Evolutionary conservation across 495 filamentous ascomycete species (phyloP).

Genomic region (Penicillium longicatenatum): DNA sequence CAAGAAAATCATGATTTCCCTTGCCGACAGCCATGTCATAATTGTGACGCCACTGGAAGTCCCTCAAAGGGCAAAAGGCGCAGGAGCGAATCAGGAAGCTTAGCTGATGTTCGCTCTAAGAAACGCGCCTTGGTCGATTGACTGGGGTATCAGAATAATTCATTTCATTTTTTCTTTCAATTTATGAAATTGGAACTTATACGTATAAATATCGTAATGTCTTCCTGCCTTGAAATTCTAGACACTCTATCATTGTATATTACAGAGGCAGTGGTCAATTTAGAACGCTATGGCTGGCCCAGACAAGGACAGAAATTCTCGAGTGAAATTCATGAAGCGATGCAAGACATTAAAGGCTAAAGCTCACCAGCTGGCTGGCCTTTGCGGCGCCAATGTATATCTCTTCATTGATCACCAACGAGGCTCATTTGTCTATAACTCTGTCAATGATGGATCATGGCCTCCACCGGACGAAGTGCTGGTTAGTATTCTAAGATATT

Average conservation of each 20-base stretch:
- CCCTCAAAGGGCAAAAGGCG: conserved; percentile 2
- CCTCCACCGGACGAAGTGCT: conserved; percentile 8
- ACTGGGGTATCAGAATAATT: too few relatives aligned
- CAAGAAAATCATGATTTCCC: conserved; percentile 16
- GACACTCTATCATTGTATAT: too few relatives aligned
- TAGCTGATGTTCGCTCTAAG: background rate
- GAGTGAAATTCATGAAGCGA: conserved; percentile 8
- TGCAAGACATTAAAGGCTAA: conserved; percentile 12
- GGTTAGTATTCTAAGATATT: conserved; percentile 6
- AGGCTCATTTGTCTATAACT: conserved; percentile 15
- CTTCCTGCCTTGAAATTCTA: too few relatives aligned
- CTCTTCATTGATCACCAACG: conserved; percentile 14
- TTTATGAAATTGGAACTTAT: too few relatives aligned
- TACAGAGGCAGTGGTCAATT: too few relatives aligned
- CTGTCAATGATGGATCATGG: conserved; percentile 9
- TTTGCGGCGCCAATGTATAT: conserved; percentile 14
- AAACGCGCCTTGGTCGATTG: too few relatives aligned
- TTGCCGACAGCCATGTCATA: conserved; percentile 3
- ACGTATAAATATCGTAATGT: too few relatives aligned
- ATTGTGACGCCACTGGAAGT: conserved; percentile 12
- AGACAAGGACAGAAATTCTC: background rate
- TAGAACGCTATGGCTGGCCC: background rate
- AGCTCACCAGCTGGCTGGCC: conserved; percentile 12
- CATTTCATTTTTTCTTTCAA: too few relatives aligned
- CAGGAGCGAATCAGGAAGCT: conserved; percentile 2